These are phyloP conservation scores for Spergularia marina DNA, from an alignment of 148 eudicot species.

Conservation along the genomic window DNA sequence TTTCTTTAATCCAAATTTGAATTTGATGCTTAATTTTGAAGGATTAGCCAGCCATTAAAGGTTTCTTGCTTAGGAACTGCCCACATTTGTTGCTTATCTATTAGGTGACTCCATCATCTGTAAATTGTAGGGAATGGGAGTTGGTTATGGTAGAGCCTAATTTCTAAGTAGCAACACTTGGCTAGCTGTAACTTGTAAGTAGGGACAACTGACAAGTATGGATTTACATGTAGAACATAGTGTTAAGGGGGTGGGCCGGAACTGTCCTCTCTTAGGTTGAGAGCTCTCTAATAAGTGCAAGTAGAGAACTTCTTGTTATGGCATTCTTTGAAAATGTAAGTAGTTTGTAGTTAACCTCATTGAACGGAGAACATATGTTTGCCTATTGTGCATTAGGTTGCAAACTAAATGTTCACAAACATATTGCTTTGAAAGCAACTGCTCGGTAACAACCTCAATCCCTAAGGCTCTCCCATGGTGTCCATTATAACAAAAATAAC, in stretches of 20 bases:
- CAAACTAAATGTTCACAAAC: background rate
- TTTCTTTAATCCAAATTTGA: too few species aligned
- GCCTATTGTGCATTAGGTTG: background rate
- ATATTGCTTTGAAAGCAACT: conserved; percentile 2
- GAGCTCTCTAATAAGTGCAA: background rate
- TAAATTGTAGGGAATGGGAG: background rate
- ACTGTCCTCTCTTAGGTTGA: background rate
- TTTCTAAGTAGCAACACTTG: background rate
- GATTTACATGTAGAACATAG: background rate
- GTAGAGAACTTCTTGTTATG: background rate
- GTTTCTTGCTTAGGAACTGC: background rate
- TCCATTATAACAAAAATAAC: too few species aligned
- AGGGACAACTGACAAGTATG: too few species aligned
- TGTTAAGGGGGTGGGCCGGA: background rate
- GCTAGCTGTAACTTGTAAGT: background rate
- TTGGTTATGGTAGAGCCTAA: background rate
- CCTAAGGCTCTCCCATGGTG: too few species aligned
- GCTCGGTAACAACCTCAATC: too few species aligned
- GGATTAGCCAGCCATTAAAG: background rate
- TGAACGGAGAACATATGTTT: background rate
- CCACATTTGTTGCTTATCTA: background rate
- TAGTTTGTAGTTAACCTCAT: background rate
- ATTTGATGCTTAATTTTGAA: too few species aligned
- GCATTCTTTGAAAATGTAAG: background rate
- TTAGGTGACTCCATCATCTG: background rate